Percentiles rank a stretch among this genome's conserved stretches.
These are phyloP conservation scores for Syncephalastrum racemosum DNA, from an alignment of 371 early-diverging fungal genomes.

Conservation along the genomic window DNA sequence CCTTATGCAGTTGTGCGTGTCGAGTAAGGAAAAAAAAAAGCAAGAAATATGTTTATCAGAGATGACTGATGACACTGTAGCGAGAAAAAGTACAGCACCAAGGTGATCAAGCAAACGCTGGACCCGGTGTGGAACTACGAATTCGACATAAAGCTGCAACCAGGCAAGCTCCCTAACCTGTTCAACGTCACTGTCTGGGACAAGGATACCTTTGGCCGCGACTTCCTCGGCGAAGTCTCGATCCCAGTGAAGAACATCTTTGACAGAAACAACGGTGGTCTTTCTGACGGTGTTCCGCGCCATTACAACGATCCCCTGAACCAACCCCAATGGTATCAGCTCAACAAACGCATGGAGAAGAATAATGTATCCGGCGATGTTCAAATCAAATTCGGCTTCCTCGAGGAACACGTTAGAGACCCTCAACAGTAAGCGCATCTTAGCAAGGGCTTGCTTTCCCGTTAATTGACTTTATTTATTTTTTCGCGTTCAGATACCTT, in stretches of 20 bases:
- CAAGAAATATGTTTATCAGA: background rate
- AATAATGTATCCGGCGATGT: constrained; percentile 46
- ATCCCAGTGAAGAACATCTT: constrained; percentile 60
- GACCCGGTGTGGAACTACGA: constrained; percentile 77
- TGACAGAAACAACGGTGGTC: constrained; percentile 46
- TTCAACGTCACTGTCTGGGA: constrained; percentile 58
- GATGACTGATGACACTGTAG: constrained; percentile 24
- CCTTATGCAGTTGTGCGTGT: constrained; percentile 56
- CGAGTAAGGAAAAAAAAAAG: constrained; percentile 21
- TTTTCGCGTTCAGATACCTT: constrained; percentile 11
- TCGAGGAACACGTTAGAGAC: constrained; percentile 39
- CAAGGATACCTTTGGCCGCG: constrained; percentile 58
- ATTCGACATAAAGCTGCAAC: constrained; percentile 62
- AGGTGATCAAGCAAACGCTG: constrained; percentile 65
- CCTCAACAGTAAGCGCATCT: constrained; percentile 30
- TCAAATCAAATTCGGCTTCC: constrained; percentile 41
- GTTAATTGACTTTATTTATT: constrained; percentile 1
- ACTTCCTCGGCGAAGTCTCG: constrained; percentile 63
- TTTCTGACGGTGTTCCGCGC: constrained; percentile 37
- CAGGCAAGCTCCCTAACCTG: constrained; percentile 40
- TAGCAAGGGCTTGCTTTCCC: background rate
- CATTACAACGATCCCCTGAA: constrained; percentile 58
- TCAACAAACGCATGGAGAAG: constrained; percentile 39
- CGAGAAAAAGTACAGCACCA: constrained; percentile 67
- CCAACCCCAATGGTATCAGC: constrained; percentile 32